These are phyloP conservation scores for Sugiyamaella castrensis DNA, from an alignment of 1,139 yeast genomes.

Conservation along the genomic window DNA sequence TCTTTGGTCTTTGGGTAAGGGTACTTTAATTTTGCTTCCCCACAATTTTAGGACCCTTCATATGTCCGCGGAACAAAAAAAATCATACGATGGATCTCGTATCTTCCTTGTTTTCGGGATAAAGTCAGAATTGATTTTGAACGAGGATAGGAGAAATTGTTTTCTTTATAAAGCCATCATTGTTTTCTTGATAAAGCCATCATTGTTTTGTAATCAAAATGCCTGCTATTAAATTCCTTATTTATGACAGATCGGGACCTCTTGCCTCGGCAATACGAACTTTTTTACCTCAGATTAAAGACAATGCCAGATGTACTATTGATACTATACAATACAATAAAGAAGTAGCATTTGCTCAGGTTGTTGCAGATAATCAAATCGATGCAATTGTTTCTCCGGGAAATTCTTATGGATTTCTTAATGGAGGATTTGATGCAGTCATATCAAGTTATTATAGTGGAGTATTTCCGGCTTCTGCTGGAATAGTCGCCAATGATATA, in stretches of 20 bases:
- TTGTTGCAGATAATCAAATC: constrained; percentile 17
- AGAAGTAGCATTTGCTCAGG: constrained; percentile 14
- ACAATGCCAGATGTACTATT: constrained; percentile 3
- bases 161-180: too few species aligned
- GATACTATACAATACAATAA: constrained; percentile 16
- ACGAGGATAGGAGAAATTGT: too few species aligned
- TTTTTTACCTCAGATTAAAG: constrained; percentile 5
- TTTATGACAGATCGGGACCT: constrained; percentile 10
- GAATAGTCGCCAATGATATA: constrained; percentile 21
- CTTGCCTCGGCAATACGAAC: constrained; percentile 3
- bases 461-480: neutral
- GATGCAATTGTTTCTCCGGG: constrained; percentile 51
- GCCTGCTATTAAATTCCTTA: constrained; percentile 5
- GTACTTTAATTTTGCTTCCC: too few species aligned
- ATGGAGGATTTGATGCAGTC: constrained; percentile 52
- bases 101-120: too few species aligned
- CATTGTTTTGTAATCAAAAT: too few species aligned
- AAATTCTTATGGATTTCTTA: constrained; percentile 49
- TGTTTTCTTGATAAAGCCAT: too few species aligned
- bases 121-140: too few species aligned
- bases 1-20: too few species aligned
- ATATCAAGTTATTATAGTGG: constrained; percentile 40
- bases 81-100: too few species aligned
- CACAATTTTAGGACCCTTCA: too few species aligned
- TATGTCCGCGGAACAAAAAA: too few species aligned